A percentile compares a stretch with the other conserved stretches of the same genome.
Conservation (phyloP, 1,139 yeast genomes). For the Tardiomyces digboiensis region DNA sequence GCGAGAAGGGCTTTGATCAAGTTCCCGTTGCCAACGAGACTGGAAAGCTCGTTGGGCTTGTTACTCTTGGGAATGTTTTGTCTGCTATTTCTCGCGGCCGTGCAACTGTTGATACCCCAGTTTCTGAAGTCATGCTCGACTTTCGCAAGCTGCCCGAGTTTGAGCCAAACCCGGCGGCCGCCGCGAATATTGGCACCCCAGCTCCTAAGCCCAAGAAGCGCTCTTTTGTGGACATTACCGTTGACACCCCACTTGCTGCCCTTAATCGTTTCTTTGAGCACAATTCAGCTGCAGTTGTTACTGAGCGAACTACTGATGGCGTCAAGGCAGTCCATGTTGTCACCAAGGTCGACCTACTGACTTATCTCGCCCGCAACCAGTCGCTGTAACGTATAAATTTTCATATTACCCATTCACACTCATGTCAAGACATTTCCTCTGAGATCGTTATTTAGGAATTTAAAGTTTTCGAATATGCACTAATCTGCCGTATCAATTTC, state of each 20-base stretch:
- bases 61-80: conserved; percentile 67
- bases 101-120: conserved; percentile 50
- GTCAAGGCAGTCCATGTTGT: conserved; percentile 76
- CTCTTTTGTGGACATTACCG: conserved; percentile 60
- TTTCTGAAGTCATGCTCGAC: conserved; percentile 57
- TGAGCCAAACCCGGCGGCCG: conserved; percentile 47
- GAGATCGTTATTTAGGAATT: no score
- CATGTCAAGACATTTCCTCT: no score
- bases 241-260: conserved; percentile 56
- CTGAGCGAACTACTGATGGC: conserved; percentile 36
- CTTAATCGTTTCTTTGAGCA: conserved; percentile 78
- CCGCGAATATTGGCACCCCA: conserved; percentile 19
- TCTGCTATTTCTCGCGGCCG: conserved; percentile 58
- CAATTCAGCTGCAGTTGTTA: conserved; percentile 78
- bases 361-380: conserved; percentile 38
- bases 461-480: no score
- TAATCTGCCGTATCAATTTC: no score
- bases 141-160: conserved; percentile 52
- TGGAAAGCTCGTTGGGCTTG: conserved; percentile 66
- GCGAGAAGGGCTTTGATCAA: conserved; percentile 77
- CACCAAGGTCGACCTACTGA: conserved; percentile 77
- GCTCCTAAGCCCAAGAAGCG: conserved; percentile 51
- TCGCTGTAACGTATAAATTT: neutral
- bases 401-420: no score
- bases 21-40: conserved; percentile 59